Conservation (phyloP, 805 yeast genomes). For the Wickerhamiella azymoides region DNA sequence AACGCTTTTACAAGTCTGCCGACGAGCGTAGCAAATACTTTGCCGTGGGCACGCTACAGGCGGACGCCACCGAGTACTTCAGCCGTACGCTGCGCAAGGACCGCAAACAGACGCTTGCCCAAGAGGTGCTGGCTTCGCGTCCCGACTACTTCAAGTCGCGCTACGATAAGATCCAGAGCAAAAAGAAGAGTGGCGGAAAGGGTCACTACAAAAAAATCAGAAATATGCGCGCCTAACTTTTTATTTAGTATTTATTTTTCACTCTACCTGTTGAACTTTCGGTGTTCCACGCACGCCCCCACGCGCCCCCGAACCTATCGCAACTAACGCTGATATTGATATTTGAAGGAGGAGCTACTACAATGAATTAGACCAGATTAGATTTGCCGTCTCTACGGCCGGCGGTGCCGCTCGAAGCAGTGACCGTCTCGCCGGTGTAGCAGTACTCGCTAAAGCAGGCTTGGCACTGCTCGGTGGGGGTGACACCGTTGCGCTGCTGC, state of each 20-base stretch:
- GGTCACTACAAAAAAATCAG: conserved; percentile 49
- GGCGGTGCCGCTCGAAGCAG: neutral
- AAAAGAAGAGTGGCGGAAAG: conserved; percentile 51
- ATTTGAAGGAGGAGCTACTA: too few relatives aligned
- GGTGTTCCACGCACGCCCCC: too few relatives aligned
- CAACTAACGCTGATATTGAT: too few relatives aligned
- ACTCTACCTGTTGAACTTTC: neutral
- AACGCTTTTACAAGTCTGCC: conserved; percentile 84
- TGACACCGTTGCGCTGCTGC: conserved; percentile 51
- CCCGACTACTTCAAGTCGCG: conserved; percentile 75
- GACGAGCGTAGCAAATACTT: conserved; percentile 64
- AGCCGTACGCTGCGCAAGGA: conserved; percentile 53
- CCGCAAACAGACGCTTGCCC: conserved; percentile 66
- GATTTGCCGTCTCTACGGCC: neutral
- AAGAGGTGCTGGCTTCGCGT: conserved; percentile 49
- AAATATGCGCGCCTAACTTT: conserved; percentile 33
- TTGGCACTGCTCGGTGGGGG: conserved; percentile 57
- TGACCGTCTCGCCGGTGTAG: conserved; percentile 31
- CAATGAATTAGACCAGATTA: neutral
- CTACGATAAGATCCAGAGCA: conserved; percentile 62
- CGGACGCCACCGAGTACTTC: conserved; percentile 67
- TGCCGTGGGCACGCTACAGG: conserved; percentile 79
- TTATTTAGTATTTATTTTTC: neutral
- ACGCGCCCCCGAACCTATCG: too few relatives aligned
- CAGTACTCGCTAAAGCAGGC: conserved; percentile 63